phyloP scores from a whole-genome alignment of 73 alveolate genomes.

The Paramecium tetraurelia region DNA sequence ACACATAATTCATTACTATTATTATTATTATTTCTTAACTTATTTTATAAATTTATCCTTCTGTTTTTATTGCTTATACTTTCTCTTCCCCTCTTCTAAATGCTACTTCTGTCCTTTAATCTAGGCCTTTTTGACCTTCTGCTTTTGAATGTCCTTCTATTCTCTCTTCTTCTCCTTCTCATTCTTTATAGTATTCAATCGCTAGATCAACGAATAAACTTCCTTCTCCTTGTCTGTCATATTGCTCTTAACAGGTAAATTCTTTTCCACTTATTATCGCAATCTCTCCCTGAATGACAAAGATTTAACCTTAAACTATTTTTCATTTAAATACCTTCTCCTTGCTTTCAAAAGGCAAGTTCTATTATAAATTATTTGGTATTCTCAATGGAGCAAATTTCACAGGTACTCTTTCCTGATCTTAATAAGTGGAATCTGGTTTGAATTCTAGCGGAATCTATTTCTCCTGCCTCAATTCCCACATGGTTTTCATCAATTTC shows the following conservation, averaged over 20 bases:
- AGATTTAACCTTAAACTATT: background rate
- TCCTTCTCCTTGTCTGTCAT: slow-evolving; percentile 53
- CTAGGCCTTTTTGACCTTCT: slow-evolving; percentile 43
- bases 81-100: slow-evolving; percentile 43
- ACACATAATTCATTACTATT: background rate
- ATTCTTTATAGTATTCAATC: slow-evolving; percentile 59
- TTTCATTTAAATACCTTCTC: slow-evolving; percentile 63
- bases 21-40: background rate
- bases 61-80: slow-evolving; percentile 48
- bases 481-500: slow-evolving; percentile 89
- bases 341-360: slow-evolving; percentile 94
- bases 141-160: background rate
- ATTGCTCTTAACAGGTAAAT: slow-evolving; percentile 38
- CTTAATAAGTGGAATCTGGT: slow-evolving; percentile 86
- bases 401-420: slow-evolving; percentile 86
- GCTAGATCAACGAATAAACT: slow-evolving; percentile 27
- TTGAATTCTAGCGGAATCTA: slow-evolving; percentile 79
- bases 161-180: slow-evolving; percentile 54
- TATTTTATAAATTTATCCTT: slow-evolving; percentile 51
- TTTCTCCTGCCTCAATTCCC: slow-evolving; percentile 88
- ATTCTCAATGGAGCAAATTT: slow-evolving; percentile 88
- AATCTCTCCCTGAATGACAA: slow-evolving; percentile 51
- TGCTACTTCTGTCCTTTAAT: slow-evolving; percentile 53
- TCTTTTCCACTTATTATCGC: slow-evolving; percentile 27
- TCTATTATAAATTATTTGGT: slow-evolving; percentile 84